Evolutionary conservation across 768 basidiomycete genomes (phyloP).

Genomic region (Hygrocybe punicea): DNA sequence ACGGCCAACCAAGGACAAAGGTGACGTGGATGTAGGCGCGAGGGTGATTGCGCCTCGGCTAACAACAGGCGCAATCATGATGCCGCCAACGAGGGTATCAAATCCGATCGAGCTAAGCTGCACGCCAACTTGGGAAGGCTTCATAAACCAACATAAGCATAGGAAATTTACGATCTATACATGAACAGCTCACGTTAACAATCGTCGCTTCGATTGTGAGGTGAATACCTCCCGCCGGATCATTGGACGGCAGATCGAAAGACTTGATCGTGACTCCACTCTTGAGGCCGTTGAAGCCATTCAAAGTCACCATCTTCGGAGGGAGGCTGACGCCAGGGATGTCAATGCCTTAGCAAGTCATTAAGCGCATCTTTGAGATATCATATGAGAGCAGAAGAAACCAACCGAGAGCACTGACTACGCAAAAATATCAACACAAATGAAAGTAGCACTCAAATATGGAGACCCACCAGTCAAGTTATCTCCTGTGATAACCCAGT

Average conservation of each 20-base stretch:
- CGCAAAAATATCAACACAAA: conserved; percentile 2
- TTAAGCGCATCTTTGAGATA: neutral
- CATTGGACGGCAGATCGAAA: conserved; percentile 68
- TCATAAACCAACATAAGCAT: conserved; percentile 9
- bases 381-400: neutral
- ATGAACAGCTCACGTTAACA: conserved; percentile 47
- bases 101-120: conserved; percentile 59
- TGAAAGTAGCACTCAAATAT: neutral
- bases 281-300: conserved; percentile 67
- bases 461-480: conserved; percentile 53
- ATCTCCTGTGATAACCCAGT: conserved; percentile 64
- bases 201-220: conserved; percentile 60
- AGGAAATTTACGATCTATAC: neutral
- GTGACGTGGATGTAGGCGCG: conserved; percentile 49
- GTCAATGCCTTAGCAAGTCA: conserved; percentile 44
- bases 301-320: conserved; percentile 57
- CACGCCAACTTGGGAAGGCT: conserved; percentile 77
- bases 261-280: conserved; percentile 59
- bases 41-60: conserved; percentile 51
- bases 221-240: conserved; percentile 68
- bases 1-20: conserved; percentile 56
- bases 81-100: conserved; percentile 50
- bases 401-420: conserved; percentile 56
- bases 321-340: conserved; percentile 55
- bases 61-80: conserved; percentile 57